Evolutionary conservation across 2,329 filamentous ascomycete species (phyloP).

Genomic region (Diaporthe destruens): DNA sequence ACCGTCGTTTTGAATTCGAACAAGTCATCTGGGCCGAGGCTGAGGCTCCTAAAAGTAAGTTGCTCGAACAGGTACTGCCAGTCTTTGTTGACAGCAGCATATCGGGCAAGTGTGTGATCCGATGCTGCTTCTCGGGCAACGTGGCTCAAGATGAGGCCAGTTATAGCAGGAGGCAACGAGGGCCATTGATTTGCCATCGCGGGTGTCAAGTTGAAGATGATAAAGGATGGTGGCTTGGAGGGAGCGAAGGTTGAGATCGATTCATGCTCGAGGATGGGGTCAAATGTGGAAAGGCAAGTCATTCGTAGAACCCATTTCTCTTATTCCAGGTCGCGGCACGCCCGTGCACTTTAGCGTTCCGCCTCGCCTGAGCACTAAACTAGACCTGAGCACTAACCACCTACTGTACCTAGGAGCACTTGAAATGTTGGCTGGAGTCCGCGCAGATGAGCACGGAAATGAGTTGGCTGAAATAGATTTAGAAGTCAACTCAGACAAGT

Average conservation of each 20-base stretch:
- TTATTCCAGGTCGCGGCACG: not conserved
- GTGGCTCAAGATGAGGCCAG: not conserved
- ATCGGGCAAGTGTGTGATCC: not conserved
- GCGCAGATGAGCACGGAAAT: too few relatives aligned
- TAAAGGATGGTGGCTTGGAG: too few relatives aligned
- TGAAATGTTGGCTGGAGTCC: not conserved
- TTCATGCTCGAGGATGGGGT: not conserved
- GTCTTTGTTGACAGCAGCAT: constrained; percentile 2
- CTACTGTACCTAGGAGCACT: not conserved
- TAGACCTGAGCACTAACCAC: too few relatives aligned
- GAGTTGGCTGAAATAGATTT: too few relatives aligned
- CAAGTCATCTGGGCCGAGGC: not conserved
- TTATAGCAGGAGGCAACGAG: not conserved
- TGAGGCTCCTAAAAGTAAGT: not conserved
- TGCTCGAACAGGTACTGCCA: constrained; percentile 14
- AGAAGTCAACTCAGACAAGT: too few relatives aligned
- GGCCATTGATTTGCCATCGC: not conserved
- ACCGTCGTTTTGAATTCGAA: not conserved
- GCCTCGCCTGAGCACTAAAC: not conserved
- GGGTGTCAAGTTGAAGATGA: not conserved
- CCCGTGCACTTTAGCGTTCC: not conserved
- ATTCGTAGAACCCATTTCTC: not conserved
- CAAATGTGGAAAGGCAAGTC: not conserved
- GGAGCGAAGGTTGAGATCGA: not conserved
- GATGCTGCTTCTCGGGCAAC: not conserved